phyloP scores from a whole-genome alignment of 768 basidiomycete species.

The Macrolepiota albuminosa region DNA sequence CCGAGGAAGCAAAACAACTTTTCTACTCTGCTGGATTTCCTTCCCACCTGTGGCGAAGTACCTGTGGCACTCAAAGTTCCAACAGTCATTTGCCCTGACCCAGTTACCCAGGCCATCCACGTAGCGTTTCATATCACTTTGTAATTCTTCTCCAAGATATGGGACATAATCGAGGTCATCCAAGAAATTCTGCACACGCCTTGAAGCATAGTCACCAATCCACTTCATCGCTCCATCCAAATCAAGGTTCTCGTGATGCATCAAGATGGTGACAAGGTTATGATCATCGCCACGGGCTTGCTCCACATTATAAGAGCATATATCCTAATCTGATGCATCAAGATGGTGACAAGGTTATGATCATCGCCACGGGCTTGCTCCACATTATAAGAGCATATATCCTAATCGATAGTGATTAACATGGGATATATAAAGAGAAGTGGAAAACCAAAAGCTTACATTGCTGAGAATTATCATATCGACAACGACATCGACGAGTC shows the following conservation, averaged over 20 bases:
- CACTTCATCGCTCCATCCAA: not conserved
- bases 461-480: not conserved
- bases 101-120: not conserved
- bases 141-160: not conserved
- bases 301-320: slow-evolving; percentile 9
- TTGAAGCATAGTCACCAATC: not conserved
- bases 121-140: not conserved
- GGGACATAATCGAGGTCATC: not conserved
- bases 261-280: slow-evolving; percentile 39
- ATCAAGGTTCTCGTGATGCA: slow-evolving; percentile 4
- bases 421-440: too few relatives aligned
- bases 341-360: not conserved
- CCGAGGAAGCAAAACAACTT: not conserved
- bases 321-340: too few relatives aligned
- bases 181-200: not conserved
- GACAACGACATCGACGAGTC: not conserved
- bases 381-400: not conserved
- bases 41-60: not conserved
- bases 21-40: not conserved
- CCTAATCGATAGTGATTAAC: too few relatives aligned
- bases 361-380: not conserved
- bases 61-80: not conserved
- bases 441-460: too few relatives aligned
- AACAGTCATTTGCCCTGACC: not conserved
- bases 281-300: slow-evolving; percentile 36